Base-by-base conservation (phyloP, 2,329 filamentous ascomycete species). In the Aspergillus pseudonomiae region DNA sequence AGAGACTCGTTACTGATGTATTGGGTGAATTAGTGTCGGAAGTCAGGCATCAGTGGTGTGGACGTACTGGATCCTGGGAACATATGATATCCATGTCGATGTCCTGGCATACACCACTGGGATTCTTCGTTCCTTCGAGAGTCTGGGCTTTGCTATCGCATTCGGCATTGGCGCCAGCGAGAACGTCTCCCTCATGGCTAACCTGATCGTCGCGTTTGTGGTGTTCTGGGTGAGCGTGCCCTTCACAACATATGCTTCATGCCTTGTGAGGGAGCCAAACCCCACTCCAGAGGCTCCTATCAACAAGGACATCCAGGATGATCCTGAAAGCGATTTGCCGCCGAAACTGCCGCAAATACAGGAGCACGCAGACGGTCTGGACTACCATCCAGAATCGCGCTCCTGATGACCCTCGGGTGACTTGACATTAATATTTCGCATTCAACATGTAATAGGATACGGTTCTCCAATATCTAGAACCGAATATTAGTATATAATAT, bases 1-100 rank as follows among this genome's bases (percentile, higher is more conserved):
- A n/a, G 21, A 16, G 24, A 53, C 11, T 53, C 16, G 1, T 36
- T 53, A 34, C 52, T 54, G 14, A 54, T n/a, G 7, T 50, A 19
- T 10, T 54, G 9, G 4, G 36, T 36, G 10, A 16, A 36, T 34
- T 10, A 54, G 52, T 7, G 52, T 54, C n/a, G 52, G 52, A n/a
- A 54, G 52, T 14, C 52, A 54, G 14, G 52, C 52, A 14, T 54
- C 30, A 11, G 52, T 54, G 19, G 52, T 54, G 6, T 54, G 52
- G 52, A 54, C 52, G 32, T 54, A 54, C 52, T 54, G 52, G 52
- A 54, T 54, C 16, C 52, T 54, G 19, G 52, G 52, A 24, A 54
- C 52, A 21, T 54, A 54, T 36, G 52, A 54, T 36, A 36, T 54
- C 52, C 52, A 54, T 10, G 52, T 54, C 30, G 52, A 54, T 16